A percentile compares a stretch with the other conserved stretches of the same genome.
These are phyloP conservation scores for Rhodosporidiobolus sp. DNA, from an alignment of 768 basidiomycete species.

Conservation along the genomic window DNA sequence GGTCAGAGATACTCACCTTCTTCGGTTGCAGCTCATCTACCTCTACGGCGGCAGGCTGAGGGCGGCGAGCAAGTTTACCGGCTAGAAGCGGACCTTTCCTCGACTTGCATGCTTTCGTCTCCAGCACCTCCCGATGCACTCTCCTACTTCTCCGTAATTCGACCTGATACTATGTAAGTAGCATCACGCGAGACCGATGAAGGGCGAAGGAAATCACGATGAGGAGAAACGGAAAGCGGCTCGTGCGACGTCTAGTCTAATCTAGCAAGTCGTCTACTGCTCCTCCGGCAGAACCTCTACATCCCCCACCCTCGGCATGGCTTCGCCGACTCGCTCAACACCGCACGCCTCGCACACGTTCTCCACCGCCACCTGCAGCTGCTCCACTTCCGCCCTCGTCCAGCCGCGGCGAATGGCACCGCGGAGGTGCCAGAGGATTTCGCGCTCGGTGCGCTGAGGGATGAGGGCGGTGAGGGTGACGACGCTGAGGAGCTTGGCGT, in stretches of 20 bases:
- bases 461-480: conserved; percentile 29
- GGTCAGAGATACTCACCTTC: too few relatives aligned
- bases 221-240: too few relatives aligned
- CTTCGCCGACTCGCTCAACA: background rate
- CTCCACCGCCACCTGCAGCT: conserved; percentile 26
- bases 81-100: background rate
- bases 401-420: conserved; percentile 38
- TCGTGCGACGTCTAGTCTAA: too few relatives aligned
- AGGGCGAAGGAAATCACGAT: too few relatives aligned
- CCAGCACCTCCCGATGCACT: too few relatives aligned
- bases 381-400: conserved; percentile 35
- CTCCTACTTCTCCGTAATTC: too few relatives aligned
- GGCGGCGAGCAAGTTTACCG: background rate
- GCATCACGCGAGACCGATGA: too few relatives aligned
- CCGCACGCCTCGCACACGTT: conserved; percentile 19
- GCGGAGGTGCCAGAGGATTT: conserved; percentile 41
- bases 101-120: too few relatives aligned
- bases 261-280: background rate
- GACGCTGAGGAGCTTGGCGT: conserved; percentile 21
- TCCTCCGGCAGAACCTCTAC: conserved; percentile 27
- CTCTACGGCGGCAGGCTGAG: background rate
- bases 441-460: conserved; percentile 30
- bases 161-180: too few relatives aligned
- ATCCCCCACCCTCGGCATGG: conserved; percentile 35
- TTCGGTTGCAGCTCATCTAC: background rate